A percentile compares a stretch with the other conserved stretches of the same genome.
Conservation (phyloP, 192 early-diverging fungal genomes). For the Rhizophagus clarus region DNA sequence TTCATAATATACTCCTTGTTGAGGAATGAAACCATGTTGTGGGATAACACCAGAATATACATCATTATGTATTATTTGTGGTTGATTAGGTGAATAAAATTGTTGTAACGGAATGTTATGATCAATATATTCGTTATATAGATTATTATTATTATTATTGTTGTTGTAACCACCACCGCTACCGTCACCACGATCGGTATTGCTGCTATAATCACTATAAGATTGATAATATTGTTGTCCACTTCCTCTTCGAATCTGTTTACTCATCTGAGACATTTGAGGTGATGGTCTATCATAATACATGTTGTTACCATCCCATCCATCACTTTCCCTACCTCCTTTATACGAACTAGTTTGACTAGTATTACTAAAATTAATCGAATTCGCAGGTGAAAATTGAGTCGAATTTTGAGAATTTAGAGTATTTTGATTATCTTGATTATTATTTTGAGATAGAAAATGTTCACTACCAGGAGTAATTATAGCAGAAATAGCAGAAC, state of each 20-base stretch:
- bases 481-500: no score
- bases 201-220: neutral
- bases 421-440: neutral
- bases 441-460: no score
- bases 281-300: no score
- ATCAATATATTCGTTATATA: neutral
- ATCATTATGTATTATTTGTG: neutral
- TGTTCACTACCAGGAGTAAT: no score
- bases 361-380: neutral
- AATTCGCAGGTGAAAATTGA: neutral
- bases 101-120: neutral
- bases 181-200: no score
- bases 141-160: no score
- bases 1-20: neutral
- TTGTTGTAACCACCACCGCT: no score
- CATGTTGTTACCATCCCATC: neutral
- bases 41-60: neutral
- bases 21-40: neutral
- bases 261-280: no score
- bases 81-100: neutral
- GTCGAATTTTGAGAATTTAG: neutral
- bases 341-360: neutral
- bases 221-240: neutral
- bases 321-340: neutral
- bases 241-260: neutral